Evolutionary conservation across 192 early-diverging fungal species (phyloP).

Genomic region (Mortierella claussenii): DNA sequence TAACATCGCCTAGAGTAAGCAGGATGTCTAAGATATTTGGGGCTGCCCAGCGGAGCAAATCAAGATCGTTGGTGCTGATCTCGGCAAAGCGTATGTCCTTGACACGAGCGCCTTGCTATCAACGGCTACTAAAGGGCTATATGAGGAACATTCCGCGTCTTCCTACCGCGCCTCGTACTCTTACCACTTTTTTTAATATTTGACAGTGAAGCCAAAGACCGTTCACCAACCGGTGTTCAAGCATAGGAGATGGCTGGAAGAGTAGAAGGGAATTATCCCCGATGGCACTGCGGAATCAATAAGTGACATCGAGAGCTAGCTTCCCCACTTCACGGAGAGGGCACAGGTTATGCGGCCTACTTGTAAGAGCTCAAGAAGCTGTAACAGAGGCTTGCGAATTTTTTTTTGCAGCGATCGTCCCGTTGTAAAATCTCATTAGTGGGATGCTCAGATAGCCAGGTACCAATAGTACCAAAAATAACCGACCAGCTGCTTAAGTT

Average conservation of each 20-base stretch:
- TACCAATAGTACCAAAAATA: background rate
- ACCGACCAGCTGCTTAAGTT: slow-evolving; percentile 1
- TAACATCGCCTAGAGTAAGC: slow-evolving; percentile 1
- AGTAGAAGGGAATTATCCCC: background rate
- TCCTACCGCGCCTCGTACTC: background rate
- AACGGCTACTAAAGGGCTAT: background rate
- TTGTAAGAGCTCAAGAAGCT: background rate
- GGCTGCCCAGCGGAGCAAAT: background rate
- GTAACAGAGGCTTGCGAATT: background rate
- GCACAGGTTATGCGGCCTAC: background rate
- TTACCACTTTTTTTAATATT: background rate
- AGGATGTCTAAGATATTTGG: background rate
- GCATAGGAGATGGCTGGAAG: background rate
- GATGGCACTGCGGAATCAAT: background rate
- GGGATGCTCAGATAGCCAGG: background rate
- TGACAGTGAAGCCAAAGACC: slow-evolving; percentile 13
- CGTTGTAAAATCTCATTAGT: slow-evolving; percentile 5
- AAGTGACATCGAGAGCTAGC: background rate
- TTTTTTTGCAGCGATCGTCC: slow-evolving; percentile 2
- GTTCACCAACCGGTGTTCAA: background rate
- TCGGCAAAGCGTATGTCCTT: slow-evolving; percentile 5
- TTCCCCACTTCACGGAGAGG: background rate
- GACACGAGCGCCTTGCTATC: slow-evolving; percentile 4
- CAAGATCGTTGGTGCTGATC: slow-evolving; percentile 4
- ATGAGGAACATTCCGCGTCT: too few relatives aligned